Evolutionary conservation across 208 protist genomes (phyloP).

Genomic region (Acanthamoeba royreba): DNA sequence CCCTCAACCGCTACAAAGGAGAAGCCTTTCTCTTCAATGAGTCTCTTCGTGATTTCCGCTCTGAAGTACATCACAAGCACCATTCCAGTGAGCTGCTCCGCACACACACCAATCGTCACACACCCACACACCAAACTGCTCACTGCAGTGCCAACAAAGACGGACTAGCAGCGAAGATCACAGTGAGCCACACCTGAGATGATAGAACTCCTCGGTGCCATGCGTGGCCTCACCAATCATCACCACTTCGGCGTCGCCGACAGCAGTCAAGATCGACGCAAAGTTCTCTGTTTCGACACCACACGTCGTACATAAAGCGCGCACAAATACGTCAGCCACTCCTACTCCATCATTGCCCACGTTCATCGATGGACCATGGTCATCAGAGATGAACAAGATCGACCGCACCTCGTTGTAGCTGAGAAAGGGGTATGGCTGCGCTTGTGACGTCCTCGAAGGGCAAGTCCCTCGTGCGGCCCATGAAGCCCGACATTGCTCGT

Average conservation of each 20-base stretch:
- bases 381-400: neutral
- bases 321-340: too few relatives aligned
- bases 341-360: too few relatives aligned
- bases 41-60: constrained; percentile 18
- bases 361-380: too few relatives aligned
- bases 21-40: constrained; percentile 56
- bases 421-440: neutral
- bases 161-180: neutral
- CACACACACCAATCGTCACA: too few relatives aligned
- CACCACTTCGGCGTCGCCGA: constrained; percentile 29
- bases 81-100: too few relatives aligned
- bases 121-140: too few relatives aligned
- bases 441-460: neutral
- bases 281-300: neutral
- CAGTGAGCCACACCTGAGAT: neutral
- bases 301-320: neutral
- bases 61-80: too few relatives aligned
- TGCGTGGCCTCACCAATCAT: constrained; percentile 58
- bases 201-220: constrained; percentile 59
- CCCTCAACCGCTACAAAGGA: constrained; percentile 15
- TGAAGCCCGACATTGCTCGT: neutral
- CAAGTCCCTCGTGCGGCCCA: neutral
- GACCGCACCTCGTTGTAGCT: neutral
- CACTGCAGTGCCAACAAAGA: too few relatives aligned
- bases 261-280: neutral